Percentiles rank a stretch among this genome's conserved stretches.
phyloP scores from a whole-genome alignment of 2,329 filamentous ascomycete genomes.

The Gremmenia infestans region DNA sequence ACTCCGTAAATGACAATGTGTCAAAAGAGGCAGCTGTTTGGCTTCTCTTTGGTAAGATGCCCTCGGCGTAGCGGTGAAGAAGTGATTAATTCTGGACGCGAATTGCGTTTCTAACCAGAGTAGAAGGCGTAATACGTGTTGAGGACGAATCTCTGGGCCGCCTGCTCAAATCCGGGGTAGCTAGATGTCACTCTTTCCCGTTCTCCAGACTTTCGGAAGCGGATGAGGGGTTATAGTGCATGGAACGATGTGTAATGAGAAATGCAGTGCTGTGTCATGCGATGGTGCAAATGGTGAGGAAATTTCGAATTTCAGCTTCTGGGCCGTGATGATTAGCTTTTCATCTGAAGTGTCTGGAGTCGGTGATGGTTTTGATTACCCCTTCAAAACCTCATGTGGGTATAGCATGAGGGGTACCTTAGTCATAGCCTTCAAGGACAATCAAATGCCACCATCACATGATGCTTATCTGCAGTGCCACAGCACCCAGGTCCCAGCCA shows the following conservation, averaged over 20 bases:
- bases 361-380: constrained; percentile 18
- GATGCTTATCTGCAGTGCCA: not conserved
- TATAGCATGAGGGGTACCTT: constrained; percentile 14
- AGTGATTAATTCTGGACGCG: not conserved
- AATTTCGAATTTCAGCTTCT: not conserved
- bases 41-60: not conserved
- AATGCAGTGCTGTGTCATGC: constrained; percentile 27
- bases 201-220: not conserved
- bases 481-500: no score
- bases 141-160: not conserved
- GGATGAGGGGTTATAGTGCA: constrained; percentile 3
- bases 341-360: not conserved
- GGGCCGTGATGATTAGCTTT: not conserved
- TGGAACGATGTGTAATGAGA: constrained; percentile 20
- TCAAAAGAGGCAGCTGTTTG: constrained; percentile 10
- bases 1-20: not conserved
- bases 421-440: constrained; percentile 8
- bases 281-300: constrained; percentile 13
- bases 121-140: not conserved
- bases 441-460: not conserved
- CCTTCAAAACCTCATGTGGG: constrained; percentile 14
- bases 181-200: constrained; percentile 4
- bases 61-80: constrained; percentile 5
- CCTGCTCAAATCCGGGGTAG: constrained; percentile 24
- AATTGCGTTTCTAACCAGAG: constrained; percentile 11